Evolutionary conservation across 83 land plant genomes (phyloP).

Genomic region (Thuja plicata): DNA sequence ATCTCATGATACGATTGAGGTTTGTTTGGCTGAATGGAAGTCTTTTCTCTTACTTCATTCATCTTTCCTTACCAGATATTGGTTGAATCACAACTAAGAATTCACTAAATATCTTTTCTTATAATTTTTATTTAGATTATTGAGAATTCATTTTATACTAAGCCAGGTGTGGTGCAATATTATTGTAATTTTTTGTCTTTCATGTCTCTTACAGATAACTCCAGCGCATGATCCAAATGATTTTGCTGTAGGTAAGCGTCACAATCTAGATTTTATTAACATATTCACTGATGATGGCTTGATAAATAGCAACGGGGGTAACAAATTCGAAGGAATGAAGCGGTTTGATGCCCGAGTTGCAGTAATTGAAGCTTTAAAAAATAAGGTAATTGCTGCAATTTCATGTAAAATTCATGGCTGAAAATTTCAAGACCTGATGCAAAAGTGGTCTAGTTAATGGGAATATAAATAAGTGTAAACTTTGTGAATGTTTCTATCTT

Average conservation of each 20-base stretch:
- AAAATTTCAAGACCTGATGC: not conserved
- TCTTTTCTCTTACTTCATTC: not conserved
- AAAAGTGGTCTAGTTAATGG: not conserved
- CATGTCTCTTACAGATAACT: slow-evolving; percentile 65
- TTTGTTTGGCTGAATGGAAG: not conserved
- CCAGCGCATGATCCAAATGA: slow-evolving; percentile 99
- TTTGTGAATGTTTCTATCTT: not conserved
- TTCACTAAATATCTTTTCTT: not conserved
- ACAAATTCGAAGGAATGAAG: slow-evolving; percentile 78
- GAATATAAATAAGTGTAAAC: not conserved
- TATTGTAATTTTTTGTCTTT: not conserved
- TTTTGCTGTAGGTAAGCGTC: slow-evolving; percentile 94
- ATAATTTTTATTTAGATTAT: not conserved
- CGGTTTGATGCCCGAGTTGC: slow-evolving; percentile 89
- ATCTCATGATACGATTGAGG: not conserved
- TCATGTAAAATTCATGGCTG: not conserved
- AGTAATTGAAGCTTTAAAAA: slow-evolving; percentile 64
- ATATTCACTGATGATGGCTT: slow-evolving; percentile 95
- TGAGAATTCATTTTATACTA: not conserved
- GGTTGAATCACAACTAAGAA: not conserved
- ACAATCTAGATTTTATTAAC: slow-evolving; percentile 80
- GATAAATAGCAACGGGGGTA: slow-evolving; percentile 82
- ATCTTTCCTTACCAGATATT: not conserved
- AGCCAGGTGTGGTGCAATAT: not conserved
- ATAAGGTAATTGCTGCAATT: slow-evolving; percentile 50